Percentiles rank a stretch among this genome's conserved stretches.
Evolutionary conservation across 1,284 basidiomycete genomes (phyloP).

Genomic region (Uromyces viciae-fabae): DNA sequence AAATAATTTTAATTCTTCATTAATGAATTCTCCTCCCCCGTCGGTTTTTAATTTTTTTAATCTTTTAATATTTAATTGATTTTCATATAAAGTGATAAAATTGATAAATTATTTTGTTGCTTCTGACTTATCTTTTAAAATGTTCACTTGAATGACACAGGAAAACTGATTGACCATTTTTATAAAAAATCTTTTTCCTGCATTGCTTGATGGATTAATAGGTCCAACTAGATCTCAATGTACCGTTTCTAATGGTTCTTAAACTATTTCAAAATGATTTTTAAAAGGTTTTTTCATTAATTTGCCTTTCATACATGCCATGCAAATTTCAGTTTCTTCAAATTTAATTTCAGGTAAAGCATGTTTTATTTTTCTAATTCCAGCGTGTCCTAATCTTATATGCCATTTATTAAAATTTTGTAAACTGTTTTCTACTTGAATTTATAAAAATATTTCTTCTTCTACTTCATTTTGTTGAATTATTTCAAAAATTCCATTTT

Average conservation of each 20-base stretch:
- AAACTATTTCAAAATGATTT: background rate
- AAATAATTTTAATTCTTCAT: background rate
- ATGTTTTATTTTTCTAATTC: no score
- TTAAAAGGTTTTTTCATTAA: background rate
- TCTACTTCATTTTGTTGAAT: no score
- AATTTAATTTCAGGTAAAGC: no score
- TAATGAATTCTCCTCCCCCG: background rate
- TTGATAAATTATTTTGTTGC: background rate
- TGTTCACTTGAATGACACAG: background rate
- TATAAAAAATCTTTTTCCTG: background rate
- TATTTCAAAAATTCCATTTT: no score
- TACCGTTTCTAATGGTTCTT: background rate
- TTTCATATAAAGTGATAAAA: background rate
- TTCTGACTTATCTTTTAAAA: background rate
- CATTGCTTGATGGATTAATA: background rate
- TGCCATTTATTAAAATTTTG: no score
- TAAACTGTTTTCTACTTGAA: no score
- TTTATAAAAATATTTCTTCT: no score
- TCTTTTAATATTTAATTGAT: background rate
- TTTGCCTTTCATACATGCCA: background rate
- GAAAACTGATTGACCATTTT: background rate
- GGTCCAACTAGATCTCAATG: background rate
- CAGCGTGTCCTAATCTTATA: no score
- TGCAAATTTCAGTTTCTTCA: no score
- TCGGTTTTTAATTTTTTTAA: background rate